Conservation (phyloP, 768 basidiomycete genomes). For the Neoboletus magnificus region DNA sequence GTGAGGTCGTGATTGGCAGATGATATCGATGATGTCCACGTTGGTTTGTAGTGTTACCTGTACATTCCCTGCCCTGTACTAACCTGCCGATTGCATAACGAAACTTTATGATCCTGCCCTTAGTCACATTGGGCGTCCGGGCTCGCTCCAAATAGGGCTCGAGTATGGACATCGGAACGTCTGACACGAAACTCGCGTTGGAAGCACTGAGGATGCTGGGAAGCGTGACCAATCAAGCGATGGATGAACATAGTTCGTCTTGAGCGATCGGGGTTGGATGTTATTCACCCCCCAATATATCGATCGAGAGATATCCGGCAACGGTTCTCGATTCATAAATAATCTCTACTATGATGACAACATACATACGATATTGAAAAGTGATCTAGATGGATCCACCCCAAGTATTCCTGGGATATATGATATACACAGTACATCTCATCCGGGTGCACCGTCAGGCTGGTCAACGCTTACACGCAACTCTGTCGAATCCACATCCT, state of each 20-base stretch:
- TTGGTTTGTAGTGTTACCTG: too few species aligned
- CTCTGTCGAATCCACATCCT: background rate
- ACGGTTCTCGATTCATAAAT: background rate
- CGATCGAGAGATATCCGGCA: too few species aligned
- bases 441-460: background rate
- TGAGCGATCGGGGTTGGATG: too few species aligned
- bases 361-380: background rate
- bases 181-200: too few species aligned
- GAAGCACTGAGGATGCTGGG: too few species aligned
- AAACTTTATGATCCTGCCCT: background rate
- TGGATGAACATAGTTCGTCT: too few species aligned
- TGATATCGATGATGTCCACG: background rate
- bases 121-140: too few species aligned
- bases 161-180: too few species aligned
- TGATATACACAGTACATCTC: background rate
- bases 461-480: background rate
- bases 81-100: background rate
- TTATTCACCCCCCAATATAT: too few species aligned
- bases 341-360: background rate
- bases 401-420: too few species aligned
- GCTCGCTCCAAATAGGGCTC: too few species aligned
- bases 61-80: background rate
- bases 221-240: too few species aligned
- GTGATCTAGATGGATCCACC: background rate
- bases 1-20: slow-evolving; percentile 2